Conservation (phyloP, 768 basidiomycete species). For the Collybia sordida region DNA sequence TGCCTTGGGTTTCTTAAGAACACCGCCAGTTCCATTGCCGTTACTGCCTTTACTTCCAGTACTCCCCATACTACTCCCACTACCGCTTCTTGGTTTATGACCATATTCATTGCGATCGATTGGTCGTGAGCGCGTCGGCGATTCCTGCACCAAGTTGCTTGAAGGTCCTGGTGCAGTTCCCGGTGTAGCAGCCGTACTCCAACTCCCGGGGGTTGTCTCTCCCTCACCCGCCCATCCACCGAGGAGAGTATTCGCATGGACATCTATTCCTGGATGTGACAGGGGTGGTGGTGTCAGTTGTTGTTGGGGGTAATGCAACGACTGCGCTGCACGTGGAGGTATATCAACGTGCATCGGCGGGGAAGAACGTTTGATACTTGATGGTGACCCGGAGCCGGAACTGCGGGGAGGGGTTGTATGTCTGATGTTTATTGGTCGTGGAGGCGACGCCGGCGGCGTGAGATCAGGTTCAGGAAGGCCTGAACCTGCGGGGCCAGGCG, state of each 20-base stretch:
- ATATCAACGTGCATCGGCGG: slow-evolving; percentile 20
- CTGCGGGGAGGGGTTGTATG: slow-evolving; percentile 23
- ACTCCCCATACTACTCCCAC: slow-evolving; percentile 26
- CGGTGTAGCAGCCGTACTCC: slow-evolving; percentile 80
- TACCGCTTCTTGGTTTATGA: slow-evolving; percentile 24
- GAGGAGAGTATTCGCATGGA: slow-evolving; percentile 15
- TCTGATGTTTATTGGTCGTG: slow-evolving; percentile 4
- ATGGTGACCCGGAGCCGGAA: slow-evolving; percentile 20
- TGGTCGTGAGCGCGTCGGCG: slow-evolving; percentile 10
- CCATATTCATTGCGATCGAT: slow-evolving; percentile 12
- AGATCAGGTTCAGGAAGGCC: slow-evolving; percentile 21
- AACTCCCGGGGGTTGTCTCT: slow-evolving; percentile 53
- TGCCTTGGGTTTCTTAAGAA: slow-evolving; percentile 22
- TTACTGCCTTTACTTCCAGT: neutral
- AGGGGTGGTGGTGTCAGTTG: slow-evolving; percentile 14
- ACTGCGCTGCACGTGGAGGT: neutral
- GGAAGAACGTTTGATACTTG: slow-evolving; percentile 24
- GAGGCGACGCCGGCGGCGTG: slow-evolving; percentile 8
- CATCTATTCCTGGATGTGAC: slow-evolving; percentile 8
- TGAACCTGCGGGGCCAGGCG: slow-evolving; percentile 71
- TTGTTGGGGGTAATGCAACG: neutral
- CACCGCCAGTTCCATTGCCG: slow-evolving; percentile 12
- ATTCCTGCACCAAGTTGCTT: slow-evolving; percentile 12
- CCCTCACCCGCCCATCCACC: slow-evolving; percentile 18
- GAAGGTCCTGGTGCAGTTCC: slow-evolving; percentile 36